Evolutionary conservation across 2,329 filamentous ascomycete species (phyloP).

Genomic region (Phaeosphaeria sp.): DNA sequence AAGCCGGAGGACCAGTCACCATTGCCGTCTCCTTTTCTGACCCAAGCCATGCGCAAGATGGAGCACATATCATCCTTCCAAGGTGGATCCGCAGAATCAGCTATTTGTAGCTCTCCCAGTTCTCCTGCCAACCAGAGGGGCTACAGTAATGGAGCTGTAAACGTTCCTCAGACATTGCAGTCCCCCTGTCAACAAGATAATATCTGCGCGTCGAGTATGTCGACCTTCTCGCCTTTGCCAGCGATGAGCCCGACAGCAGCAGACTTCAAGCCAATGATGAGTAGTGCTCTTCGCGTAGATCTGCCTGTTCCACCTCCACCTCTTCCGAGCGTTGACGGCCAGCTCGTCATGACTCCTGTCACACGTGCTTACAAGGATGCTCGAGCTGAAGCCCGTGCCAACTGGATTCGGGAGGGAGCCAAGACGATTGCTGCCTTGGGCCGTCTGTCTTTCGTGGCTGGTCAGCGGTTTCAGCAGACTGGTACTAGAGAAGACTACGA

Average conservation of each 20-base stretch:
- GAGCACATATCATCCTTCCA: not conserved
- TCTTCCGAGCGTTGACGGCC: not conserved
- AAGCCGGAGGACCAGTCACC: not conserved
- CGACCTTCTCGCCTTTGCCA: not conserved
- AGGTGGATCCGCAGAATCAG: not conserved
- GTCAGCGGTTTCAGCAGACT: conserved; percentile 1
- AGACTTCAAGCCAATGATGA: not conserved
- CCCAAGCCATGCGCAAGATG: not conserved
- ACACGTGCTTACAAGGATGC: conserved; percentile 8
- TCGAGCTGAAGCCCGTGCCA: conserved; percentile 12
- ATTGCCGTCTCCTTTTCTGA: not conserved
- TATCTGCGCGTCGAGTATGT: not conserved
- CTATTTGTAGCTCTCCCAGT: not conserved
- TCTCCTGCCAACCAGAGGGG: not conserved
- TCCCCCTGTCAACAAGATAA: not conserved
- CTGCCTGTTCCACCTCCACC: conserved; percentile 11
- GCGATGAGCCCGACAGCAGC: not conserved
- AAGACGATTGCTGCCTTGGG: conserved; percentile 11
- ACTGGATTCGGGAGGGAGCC: conserved; percentile 22
- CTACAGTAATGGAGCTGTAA: not conserved
- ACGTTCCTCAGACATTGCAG: not conserved
- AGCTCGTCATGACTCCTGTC: not conserved
- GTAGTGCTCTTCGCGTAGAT: not conserved
- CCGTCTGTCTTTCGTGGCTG: not conserved
- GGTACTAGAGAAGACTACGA: conserved; percentile 4